Percentiles rank a stretch among this genome's conserved stretches.
These are phyloP conservation scores for Casuarina glauca DNA, from an alignment of 306 rosid species.

Conservation along the genomic window DNA sequence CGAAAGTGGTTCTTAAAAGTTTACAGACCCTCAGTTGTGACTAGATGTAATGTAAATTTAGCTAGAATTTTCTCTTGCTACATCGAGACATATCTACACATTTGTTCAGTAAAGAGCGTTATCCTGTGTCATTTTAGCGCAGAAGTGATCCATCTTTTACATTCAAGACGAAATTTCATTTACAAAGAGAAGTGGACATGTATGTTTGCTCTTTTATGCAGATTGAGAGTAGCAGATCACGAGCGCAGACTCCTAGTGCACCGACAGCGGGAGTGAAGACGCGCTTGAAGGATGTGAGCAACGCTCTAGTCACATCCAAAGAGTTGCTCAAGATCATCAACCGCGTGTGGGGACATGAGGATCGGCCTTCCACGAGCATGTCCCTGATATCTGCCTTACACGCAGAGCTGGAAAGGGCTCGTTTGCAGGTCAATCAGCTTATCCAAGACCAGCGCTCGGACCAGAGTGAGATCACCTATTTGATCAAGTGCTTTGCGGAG, in stretches of 20 bases:
- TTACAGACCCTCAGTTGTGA: no score
- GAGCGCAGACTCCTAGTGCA: constrained; percentile 68
- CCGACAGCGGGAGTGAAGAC: constrained; percentile 60
- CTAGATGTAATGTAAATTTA: no score
- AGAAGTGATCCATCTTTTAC: no score
- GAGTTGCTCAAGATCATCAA: constrained; percentile 89
- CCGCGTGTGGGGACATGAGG: constrained; percentile 92
- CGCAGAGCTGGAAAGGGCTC: constrained; percentile 93
- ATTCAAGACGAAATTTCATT: no score
- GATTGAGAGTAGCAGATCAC: constrained; percentile 83
- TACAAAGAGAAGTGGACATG: no score
- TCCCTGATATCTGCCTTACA: constrained; percentile 87
- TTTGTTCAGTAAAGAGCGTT: no score
- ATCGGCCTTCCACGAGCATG: constrained; percentile 87
- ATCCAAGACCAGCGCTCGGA: constrained; percentile 89
- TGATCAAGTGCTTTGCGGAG: constrained; percentile 89
- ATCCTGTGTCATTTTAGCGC: no score
- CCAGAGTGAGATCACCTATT: constrained; percentile 70
- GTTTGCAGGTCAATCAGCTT: constrained; percentile 84
- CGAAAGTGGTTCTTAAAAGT: no score
- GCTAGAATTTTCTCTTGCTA: no score
- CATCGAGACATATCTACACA: no score
- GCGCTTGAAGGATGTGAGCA: constrained; percentile 84
- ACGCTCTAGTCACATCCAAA: constrained; percentile 85
- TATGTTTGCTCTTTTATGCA: constrained; percentile 23